Conservation (phyloP, 441 rosid genomes). For the Bocquillonia castaneifolia region DNA sequence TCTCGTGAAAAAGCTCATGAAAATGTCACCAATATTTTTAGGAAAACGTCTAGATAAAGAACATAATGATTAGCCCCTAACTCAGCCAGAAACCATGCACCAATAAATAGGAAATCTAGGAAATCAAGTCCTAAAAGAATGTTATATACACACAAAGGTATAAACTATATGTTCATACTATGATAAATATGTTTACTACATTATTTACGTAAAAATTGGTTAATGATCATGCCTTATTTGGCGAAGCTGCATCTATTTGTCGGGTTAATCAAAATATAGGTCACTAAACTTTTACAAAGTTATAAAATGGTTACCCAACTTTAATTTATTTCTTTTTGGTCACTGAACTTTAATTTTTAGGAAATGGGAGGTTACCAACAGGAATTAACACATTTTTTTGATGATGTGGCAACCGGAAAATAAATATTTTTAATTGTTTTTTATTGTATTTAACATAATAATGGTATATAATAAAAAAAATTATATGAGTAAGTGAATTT, state of each 20-base stretch:
- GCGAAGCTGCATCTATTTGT: constrained; percentile 55
- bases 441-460: no score
- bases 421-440: no score
- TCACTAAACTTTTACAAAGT: no score
- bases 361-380: no score
- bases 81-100: constrained; percentile 1
- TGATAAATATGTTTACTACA: constrained; percentile 5
- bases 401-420: no score
- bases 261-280: no score
- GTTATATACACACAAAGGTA: not conserved
- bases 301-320: no score
- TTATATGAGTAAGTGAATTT: no score
- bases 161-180: not conserved
- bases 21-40: constrained; percentile 4
- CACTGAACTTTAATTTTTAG: no score
- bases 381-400: no score
- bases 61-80: not conserved
- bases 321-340: no score
- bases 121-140: constrained; percentile 3
- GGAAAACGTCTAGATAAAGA: constrained; percentile 14
- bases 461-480: no score
- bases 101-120: not conserved
- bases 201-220: constrained; percentile 21
- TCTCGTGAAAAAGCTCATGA: not conserved
- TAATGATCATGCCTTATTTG: constrained; percentile 36